A percentile compares a stretch with the other conserved stretches of the same genome.
Evolutionary conservation across 352 stramenopile species (phyloP).

Genomic region (Pythium sp.): DNA sequence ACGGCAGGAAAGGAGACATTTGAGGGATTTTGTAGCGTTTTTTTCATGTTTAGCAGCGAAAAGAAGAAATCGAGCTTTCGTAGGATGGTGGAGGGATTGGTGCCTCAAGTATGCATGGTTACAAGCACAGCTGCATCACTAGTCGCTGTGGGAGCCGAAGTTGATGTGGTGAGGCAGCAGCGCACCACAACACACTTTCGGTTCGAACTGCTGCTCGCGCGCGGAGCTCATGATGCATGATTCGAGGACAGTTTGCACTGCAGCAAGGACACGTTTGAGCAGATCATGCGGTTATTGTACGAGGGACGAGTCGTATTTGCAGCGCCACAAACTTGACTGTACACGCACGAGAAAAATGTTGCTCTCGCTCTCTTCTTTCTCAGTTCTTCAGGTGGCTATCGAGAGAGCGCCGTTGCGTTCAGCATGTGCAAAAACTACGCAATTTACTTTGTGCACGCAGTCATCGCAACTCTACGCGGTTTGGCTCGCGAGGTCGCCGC

Average conservation of each 20-base stretch:
- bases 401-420: not conserved
- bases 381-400: not conserved
- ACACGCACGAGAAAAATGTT: not conserved
- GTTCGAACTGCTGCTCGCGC: not conserved
- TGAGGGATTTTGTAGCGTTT: no score
- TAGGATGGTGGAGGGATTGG: not conserved
- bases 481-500: not conserved
- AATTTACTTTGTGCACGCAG: not conserved
- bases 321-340: not conserved
- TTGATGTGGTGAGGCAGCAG: not conserved
- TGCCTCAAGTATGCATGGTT: not conserved
- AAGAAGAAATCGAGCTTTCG: no score
- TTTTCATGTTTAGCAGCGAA: no score
- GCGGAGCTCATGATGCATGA: not conserved
- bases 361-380: not conserved
- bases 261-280: not conserved
- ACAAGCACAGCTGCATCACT: not conserved
- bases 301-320: not conserved
- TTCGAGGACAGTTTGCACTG: not conserved
- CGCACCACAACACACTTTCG: not conserved
- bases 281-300: not conserved
- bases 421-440: not conserved
- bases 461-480: not conserved
- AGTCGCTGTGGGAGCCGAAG: not conserved
- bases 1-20: no score